phyloP scores from a whole-genome alignment of 73 alveolate genomes.

The Paramecium octaurelia region DNA sequence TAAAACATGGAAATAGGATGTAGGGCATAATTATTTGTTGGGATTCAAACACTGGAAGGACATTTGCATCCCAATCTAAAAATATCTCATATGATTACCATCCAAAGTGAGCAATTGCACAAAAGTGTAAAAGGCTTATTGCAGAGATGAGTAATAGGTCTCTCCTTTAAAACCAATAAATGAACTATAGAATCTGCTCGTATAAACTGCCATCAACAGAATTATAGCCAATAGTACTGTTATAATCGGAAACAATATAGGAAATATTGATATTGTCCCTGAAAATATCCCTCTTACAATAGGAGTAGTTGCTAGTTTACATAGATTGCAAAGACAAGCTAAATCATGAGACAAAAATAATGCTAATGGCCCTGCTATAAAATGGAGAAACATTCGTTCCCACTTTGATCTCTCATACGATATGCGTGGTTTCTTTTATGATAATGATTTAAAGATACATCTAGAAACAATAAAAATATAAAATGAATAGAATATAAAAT shows the following conservation, averaged over 20 bases:
- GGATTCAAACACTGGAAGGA: background rate
- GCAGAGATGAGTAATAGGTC: background rate
- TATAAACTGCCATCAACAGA: background rate
- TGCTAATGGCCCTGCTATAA: constrained; percentile 38
- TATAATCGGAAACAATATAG: background rate
- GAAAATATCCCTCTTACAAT: constrained; percentile 26
- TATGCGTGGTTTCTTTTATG: background rate
- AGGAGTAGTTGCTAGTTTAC: constrained; percentile 40
- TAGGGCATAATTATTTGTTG: background rate
- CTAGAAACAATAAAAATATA: background rate
- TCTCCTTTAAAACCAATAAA: constrained; percentile 38
- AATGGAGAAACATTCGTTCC: constrained; percentile 37
- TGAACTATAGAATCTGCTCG: background rate
- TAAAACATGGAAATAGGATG: background rate
- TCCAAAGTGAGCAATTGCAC: background rate
- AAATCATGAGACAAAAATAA: background rate
- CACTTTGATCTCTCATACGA: background rate
- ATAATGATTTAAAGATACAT: background rate
- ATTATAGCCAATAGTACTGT: background rate
- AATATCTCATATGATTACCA: background rate
- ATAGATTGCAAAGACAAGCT: constrained; percentile 1
- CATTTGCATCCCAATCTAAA: constrained; percentile 39
- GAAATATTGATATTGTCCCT: constrained; percentile 2
- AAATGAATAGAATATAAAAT: constrained; percentile 16
- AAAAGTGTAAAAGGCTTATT: constrained; percentile 31